These are phyloP conservation scores for Aspergillus hancockii DNA, from an alignment of 495 filamentous ascomycete genomes.

Conservation along the genomic window DNA sequence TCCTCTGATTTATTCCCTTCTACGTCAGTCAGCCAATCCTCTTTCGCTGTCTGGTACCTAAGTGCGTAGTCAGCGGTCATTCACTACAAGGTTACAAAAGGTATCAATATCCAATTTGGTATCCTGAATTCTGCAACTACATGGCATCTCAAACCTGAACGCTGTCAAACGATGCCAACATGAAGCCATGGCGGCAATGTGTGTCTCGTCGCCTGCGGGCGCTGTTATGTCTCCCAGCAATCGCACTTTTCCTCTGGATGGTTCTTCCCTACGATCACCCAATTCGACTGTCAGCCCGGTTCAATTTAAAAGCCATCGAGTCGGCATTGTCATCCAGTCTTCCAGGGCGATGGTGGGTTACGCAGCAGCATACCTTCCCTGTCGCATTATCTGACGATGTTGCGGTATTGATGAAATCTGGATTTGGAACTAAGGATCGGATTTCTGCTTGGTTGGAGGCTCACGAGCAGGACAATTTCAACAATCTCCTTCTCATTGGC, in stretches of 20 bases:
- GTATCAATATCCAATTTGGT: neutral
- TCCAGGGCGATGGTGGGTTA: constrained; percentile 4
- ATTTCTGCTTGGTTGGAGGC: constrained; percentile 9
- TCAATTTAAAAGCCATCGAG: neutral
- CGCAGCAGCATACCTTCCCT: neutral
- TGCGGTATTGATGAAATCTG: constrained; percentile 8
- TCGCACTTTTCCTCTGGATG: neutral
- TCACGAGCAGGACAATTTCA: constrained; percentile 1
- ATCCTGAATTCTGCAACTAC: neutral
- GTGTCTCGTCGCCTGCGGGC: neutral
- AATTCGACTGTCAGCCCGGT: constrained; percentile 1
- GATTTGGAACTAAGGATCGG: constrained; percentile 2
- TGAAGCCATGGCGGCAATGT: constrained; percentile 1
- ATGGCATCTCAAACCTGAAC: neutral
- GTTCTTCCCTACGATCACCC: constrained; percentile 6
- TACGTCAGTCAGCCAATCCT: neutral
- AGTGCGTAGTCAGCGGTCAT: neutral
- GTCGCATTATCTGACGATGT: constrained; percentile 3
- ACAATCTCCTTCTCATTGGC: constrained; percentile 6
- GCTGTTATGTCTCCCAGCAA: neutral
- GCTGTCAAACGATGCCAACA: neutral
- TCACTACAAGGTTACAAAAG: neutral
- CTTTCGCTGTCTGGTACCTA: neutral
- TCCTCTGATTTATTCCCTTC: neutral
- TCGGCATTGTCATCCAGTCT: neutral